Percentiles rank a stretch among this genome's conserved stretches.
Evolutionary conservation across 495 filamentous ascomycete genomes (phyloP).

Genomic region (Hypoxylon trugodes): DNA sequence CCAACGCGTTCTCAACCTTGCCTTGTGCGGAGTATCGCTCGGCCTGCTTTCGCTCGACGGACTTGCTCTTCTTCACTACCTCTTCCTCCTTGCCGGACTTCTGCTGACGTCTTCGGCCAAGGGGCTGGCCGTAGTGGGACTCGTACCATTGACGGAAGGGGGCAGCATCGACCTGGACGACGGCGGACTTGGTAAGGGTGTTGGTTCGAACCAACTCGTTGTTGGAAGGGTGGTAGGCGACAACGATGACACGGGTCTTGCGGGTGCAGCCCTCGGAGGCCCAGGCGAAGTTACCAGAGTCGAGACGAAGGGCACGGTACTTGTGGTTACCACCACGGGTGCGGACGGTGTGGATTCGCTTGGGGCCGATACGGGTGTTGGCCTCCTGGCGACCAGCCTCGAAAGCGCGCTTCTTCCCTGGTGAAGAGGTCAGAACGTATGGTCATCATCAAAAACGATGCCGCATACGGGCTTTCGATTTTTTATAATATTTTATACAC

Average conservation of each 20-base stretch:
- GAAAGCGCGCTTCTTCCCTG: constrained; percentile 91
- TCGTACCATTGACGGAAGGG: constrained; percentile 99
- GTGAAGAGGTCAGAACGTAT: constrained; percentile 70
- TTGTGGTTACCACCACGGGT: constrained; percentile 99
- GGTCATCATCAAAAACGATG: constrained; percentile 43
- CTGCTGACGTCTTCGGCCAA: constrained; percentile 90
- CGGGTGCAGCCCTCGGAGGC: constrained; percentile 95
- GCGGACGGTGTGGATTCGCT: constrained; percentile 98
- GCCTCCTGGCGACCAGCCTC: constrained; percentile 99
- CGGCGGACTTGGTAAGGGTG: constrained; percentile 97
- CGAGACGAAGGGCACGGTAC: constrained; percentile 98
- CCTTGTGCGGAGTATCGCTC: constrained; percentile 78
- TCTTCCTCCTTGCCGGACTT: constrained; percentile 70
- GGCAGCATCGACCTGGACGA: constrained; percentile 97
- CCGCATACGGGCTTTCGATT: constrained; percentile 66
- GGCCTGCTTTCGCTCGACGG: constrained; percentile 94
- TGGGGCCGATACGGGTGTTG: constrained; percentile 98
- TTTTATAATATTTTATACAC: too few relatives aligned
- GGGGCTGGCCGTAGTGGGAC: constrained; percentile 91
- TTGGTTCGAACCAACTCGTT: constrained; percentile 99
- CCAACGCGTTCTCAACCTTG: constrained; percentile 92
- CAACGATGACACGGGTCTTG: constrained; percentile 98
- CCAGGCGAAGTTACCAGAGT: constrained; percentile 99
- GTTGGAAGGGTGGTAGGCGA: constrained; percentile 99
- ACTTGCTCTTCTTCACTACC: constrained; percentile 87